Percentiles rank a stretch among this genome's conserved stretches.
phyloP scores from a whole-genome alignment of 2,329 filamentous ascomycete genomes.

The Seiridium cupressi region DNA sequence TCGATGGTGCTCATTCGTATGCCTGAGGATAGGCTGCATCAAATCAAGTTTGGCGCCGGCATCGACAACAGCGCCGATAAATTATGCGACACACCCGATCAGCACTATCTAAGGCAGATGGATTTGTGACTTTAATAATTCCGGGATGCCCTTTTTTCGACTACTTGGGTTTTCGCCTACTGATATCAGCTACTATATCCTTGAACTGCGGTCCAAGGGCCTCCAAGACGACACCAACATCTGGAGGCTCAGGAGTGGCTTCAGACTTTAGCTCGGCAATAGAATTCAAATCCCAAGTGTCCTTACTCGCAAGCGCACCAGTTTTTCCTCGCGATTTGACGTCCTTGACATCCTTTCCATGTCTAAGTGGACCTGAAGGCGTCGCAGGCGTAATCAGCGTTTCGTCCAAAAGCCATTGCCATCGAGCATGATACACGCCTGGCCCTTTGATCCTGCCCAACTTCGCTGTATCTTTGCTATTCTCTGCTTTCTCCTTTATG shows the following conservation, averaged over 20 bases:
- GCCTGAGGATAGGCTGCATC: background rate
- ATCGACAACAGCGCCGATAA: background rate
- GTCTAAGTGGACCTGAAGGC: conserved; percentile 49
- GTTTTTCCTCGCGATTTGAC: conserved; percentile 41
- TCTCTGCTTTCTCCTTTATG: conserved; percentile 12
- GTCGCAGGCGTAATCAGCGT: conserved; percentile 65
- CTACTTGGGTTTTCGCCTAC: conserved; percentile 1
- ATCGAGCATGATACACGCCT: conserved; percentile 69
- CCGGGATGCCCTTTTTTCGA: too few species aligned
- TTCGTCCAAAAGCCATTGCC: conserved; percentile 70
- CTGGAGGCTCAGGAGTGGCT: conserved; percentile 31
- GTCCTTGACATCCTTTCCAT: conserved; percentile 50
- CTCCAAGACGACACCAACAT: conserved; percentile 40
- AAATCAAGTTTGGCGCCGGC: background rate
- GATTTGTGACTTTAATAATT: too few species aligned
- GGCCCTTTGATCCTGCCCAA: conserved; percentile 53
- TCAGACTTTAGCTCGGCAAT: conserved; percentile 28
- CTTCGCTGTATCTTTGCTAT: conserved; percentile 5
- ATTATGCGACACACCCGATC: too few species aligned
- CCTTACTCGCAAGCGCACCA: conserved; percentile 23
- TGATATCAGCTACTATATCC: conserved; percentile 24
- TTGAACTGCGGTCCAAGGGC: conserved; percentile 38
- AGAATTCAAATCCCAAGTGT: conserved; percentile 19
- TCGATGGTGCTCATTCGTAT: too few species aligned
- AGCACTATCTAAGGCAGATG: background rate